Evolutionary conservation across 2,329 filamentous ascomycete genomes (phyloP).

Genomic region (Aspergillus caelatus): DNA sequence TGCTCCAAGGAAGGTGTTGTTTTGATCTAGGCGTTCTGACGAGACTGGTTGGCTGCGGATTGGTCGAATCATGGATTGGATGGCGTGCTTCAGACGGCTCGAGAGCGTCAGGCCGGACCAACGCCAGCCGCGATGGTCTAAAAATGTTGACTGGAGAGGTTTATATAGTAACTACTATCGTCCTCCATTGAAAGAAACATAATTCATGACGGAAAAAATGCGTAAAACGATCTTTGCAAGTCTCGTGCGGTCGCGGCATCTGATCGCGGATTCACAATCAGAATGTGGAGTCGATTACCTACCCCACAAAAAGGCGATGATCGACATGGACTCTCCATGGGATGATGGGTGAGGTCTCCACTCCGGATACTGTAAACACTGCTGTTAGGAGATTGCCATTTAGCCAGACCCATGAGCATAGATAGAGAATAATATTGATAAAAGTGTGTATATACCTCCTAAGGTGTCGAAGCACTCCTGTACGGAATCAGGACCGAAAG

Average conservation of each 20-base stretch:
- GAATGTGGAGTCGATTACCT: neutral
- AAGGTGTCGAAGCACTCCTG: too few species aligned
- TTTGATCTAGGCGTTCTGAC: neutral
- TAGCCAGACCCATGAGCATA: neutral
- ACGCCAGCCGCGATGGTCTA: neutral
- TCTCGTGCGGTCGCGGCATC: too few species aligned
- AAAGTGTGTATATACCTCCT: neutral
- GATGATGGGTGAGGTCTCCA: neutral
- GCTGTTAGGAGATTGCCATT: too few species aligned
- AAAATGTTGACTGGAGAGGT: neutral
- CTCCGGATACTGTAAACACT: neutral
- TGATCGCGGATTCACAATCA: neutral
- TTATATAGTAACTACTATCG: neutral
- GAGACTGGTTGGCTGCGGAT: slow-evolving; percentile 10
- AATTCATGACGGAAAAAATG: too few species aligned
- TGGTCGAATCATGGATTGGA: slow-evolving; percentile 3
- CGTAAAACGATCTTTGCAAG: neutral
- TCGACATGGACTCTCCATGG: neutral
- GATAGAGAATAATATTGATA: neutral
- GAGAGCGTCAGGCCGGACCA: neutral
- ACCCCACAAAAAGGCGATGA: neutral
- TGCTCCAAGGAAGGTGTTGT: neutral
- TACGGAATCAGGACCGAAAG: too few species aligned
- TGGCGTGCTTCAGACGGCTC: slow-evolving; percentile 5
- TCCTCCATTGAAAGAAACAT: neutral